Evolutionary conservation across 2,329 filamentous ascomycete species (phyloP).

Genomic region (Trichoderma pleuroti): DNA sequence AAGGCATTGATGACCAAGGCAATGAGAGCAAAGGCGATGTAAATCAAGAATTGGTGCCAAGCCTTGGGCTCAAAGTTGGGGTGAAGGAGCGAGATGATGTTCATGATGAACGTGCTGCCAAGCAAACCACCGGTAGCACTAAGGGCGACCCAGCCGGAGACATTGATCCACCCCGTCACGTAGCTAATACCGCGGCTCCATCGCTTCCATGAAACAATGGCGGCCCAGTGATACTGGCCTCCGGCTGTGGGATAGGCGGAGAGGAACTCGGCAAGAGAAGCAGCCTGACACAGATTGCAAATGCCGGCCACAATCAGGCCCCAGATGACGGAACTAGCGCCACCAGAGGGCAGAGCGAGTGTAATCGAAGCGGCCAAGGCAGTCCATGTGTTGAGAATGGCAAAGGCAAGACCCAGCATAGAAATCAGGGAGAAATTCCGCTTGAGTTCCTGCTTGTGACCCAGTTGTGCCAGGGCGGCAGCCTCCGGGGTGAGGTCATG

Average conservation of each 20-base stretch:
- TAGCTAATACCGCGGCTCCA: slow-evolving; percentile 64
- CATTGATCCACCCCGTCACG: slow-evolving; percentile 70
- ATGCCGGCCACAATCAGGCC: slow-evolving; percentile 59
- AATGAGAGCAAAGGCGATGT: slow-evolving; percentile 59
- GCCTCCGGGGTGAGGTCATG: slow-evolving; percentile 30
- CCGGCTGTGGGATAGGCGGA: slow-evolving; percentile 59
- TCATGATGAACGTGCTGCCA: slow-evolving; percentile 63
- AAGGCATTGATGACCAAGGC: slow-evolving; percentile 66
- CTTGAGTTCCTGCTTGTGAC: slow-evolving; percentile 48
- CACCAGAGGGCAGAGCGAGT: slow-evolving; percentile 63
- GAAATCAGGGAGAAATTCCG: slow-evolving; percentile 49
- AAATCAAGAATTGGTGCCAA: slow-evolving; percentile 74
- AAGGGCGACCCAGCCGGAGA: slow-evolving; percentile 68
- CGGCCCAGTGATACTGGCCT: slow-evolving; percentile 71
- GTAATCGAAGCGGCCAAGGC: slow-evolving; percentile 46
- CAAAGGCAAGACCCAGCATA: slow-evolving; percentile 47
- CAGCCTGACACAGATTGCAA: slow-evolving; percentile 67
- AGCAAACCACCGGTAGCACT: slow-evolving; percentile 66
- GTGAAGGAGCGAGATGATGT: slow-evolving; percentile 60
- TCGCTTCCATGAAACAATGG: slow-evolving; percentile 56
- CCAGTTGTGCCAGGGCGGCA: slow-evolving; percentile 41
- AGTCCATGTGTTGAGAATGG: slow-evolving; percentile 50
- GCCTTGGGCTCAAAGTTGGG: slow-evolving; percentile 52
- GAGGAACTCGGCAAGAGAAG: slow-evolving; percentile 67
- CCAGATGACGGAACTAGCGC: slow-evolving; percentile 69